Evolutionary conservation across 805 yeast species (phyloP).

Genomic region (Zygotorulaspora danielsina): DNA sequence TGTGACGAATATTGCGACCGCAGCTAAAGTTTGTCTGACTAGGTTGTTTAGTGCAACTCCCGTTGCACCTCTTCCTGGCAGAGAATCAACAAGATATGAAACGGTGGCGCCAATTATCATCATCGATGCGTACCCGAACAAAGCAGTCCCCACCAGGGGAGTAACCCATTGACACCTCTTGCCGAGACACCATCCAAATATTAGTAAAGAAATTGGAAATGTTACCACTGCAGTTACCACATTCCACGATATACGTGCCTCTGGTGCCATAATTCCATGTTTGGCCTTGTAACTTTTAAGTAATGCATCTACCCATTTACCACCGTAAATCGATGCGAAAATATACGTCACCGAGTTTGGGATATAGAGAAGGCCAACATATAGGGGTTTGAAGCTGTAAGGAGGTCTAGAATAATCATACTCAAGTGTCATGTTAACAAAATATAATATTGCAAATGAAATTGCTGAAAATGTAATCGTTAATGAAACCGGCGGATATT

Average conservation of each 20-base stretch:
- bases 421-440: slow-evolving; percentile 70
- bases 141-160: slow-evolving; percentile 75
- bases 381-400: slow-evolving; percentile 60
- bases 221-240: slow-evolving; percentile 58
- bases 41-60: slow-evolving; percentile 82
- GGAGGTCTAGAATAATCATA: slow-evolving; percentile 59
- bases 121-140: slow-evolving; percentile 82
- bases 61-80: slow-evolving; percentile 86
- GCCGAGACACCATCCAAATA: slow-evolving; percentile 80
- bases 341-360: slow-evolving; percentile 80
- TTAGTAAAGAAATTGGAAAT: slow-evolving; percentile 60
- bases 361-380: slow-evolving; percentile 71
- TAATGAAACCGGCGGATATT: slow-evolving; percentile 69
- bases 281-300: slow-evolving; percentile 50
- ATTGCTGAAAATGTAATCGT: slow-evolving; percentile 64
- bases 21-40: slow-evolving; percentile 67
- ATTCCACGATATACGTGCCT: slow-evolving; percentile 73
- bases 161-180: slow-evolving; percentile 66
- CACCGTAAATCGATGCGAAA: slow-evolving; percentile 74
- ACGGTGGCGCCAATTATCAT: slow-evolving; percentile 75
- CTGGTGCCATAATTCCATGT: slow-evolving; percentile 67
- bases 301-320: slow-evolving; percentile 69
- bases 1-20: slow-evolving; percentile 67
- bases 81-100: slow-evolving; percentile 75
- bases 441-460: slow-evolving; percentile 66